Percentiles rank a stretch among this genome's conserved stretches.
These are phyloP conservation scores for Ascochyta rabiei DNA, from an alignment of 2,329 filamentous ascomycete species.

Conservation along the genomic window DNA sequence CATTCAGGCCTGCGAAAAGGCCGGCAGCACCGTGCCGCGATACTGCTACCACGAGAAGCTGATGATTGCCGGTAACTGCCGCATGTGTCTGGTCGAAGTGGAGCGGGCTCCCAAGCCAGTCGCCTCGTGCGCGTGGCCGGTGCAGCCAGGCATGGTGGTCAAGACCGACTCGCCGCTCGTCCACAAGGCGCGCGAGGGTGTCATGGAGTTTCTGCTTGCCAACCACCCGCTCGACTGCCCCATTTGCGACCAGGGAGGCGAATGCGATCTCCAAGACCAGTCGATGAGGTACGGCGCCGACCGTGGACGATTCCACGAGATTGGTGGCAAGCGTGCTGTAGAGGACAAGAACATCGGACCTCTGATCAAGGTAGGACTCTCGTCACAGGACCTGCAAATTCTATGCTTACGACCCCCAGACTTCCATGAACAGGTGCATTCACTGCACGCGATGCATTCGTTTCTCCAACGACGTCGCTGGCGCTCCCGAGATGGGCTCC, in stretches of 20 bases:
- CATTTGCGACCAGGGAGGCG: slow-evolving; percentile 97
- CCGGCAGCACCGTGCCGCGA: slow-evolving; percentile 88
- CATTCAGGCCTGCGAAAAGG: slow-evolving; percentile 99
- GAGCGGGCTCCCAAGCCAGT: slow-evolving; percentile 96
- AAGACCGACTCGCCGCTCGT: slow-evolving; percentile 96
- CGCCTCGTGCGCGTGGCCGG: slow-evolving; percentile 97
- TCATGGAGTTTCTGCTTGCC: slow-evolving; percentile 97
- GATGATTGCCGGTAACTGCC: slow-evolving; percentile 98
- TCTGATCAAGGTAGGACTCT: slow-evolving; percentile 72
- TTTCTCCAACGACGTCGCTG: slow-evolving; percentile 96
- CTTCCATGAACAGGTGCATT: slow-evolving; percentile 99
- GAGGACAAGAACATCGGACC: slow-evolving; percentile 99
- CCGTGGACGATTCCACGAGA: slow-evolving; percentile 94
- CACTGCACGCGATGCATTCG: slow-evolving; percentile 98
- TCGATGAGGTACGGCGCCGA: slow-evolving; percentile 98
- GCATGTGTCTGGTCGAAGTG: slow-evolving; percentile 99
- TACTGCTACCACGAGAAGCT: slow-evolving; percentile 99
- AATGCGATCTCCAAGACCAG: slow-evolving; percentile 99
- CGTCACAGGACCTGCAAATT: background rate
- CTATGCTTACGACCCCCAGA: slow-evolving; percentile 56
- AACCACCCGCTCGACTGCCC: slow-evolving; percentile 97
- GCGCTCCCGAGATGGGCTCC: slow-evolving; percentile 92
- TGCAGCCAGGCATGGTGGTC: slow-evolving; percentile 98
- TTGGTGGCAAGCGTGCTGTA: slow-evolving; percentile 93
- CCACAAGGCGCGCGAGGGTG: slow-evolving; percentile 97